A percentile compares a stretch with the other conserved stretches of the same genome.
Evolutionary conservation across 2,329 filamentous ascomycete genomes (phyloP).

Genomic region (Monilinia fructicola): DNA sequence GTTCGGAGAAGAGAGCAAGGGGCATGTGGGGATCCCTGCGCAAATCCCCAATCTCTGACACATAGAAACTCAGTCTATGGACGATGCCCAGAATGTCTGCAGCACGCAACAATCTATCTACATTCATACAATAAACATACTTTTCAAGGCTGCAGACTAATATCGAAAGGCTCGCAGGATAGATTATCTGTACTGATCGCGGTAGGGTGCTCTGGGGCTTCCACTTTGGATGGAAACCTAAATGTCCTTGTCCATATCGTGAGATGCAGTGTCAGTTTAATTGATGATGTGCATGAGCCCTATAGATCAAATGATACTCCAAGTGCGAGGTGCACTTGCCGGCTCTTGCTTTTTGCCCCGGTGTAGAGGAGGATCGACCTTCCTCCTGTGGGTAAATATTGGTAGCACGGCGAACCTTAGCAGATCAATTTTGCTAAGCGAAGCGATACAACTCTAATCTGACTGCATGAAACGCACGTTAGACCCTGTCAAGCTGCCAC

Average conservation of each 20-base stretch:
- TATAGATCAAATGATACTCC: neutral
- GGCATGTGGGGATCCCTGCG: conserved; percentile 1
- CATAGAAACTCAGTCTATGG: conserved; percentile 1
- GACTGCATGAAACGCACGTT: neutral
- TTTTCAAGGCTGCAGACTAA: too few relatives aligned
- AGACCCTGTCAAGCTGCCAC: neutral
- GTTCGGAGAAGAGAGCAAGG: neutral
- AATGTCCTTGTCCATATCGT: too few relatives aligned
- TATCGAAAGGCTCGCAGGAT: too few relatives aligned
- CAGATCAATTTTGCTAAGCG: neutral
- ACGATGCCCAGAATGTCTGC: too few relatives aligned
- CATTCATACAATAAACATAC: too few relatives aligned
- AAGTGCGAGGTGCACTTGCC: neutral
- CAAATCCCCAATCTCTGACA: conserved; percentile 7
- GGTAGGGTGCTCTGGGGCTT: too few relatives aligned
- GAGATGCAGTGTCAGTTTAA: neutral
- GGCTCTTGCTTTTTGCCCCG: neutral
- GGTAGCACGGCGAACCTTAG: neutral
- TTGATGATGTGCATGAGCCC: conserved; percentile 23
- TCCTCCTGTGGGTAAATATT: neutral
- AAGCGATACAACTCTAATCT: neutral
- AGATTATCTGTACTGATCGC: too few relatives aligned
- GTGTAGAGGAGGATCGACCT: too few relatives aligned
- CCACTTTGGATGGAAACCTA: too few relatives aligned
- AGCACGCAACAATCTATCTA: too few relatives aligned